Evolutionary conservation across 768 basidiomycete species (phyloP).

Genomic region (Trametopsis cervina): DNA sequence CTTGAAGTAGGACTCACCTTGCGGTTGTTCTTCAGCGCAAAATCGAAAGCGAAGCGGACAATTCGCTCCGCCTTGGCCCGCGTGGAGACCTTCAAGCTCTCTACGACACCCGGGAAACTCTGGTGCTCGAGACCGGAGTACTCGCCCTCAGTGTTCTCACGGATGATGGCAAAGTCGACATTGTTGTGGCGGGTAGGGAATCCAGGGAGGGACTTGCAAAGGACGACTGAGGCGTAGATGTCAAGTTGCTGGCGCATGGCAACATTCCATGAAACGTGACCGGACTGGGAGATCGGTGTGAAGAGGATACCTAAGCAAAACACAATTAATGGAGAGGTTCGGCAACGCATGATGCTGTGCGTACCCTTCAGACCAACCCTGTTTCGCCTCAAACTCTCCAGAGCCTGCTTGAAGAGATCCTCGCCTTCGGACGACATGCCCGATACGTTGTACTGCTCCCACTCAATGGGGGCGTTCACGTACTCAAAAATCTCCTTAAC

Average conservation of each 20-base stretch:
- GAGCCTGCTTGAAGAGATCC: slow-evolving; percentile 92
- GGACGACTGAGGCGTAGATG: slow-evolving; percentile 96
- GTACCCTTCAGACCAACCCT: slow-evolving; percentile 97
- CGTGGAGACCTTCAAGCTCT: slow-evolving; percentile 96
- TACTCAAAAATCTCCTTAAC: slow-evolving; percentile 99
- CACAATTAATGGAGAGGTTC: too few relatives aligned
- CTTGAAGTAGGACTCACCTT: too few relatives aligned
- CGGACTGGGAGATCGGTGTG: slow-evolving; percentile 93
- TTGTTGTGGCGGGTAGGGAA: slow-evolving; percentile 93
- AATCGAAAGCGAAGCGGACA: slow-evolving; percentile 95
- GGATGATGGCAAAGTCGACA: slow-evolving; percentile 98
- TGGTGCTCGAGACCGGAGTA: slow-evolving; percentile 98
- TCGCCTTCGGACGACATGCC: slow-evolving; percentile 94
- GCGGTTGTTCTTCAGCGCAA: slow-evolving; percentile 95
- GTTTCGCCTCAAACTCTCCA: slow-evolving; percentile 97
- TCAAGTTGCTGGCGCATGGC: slow-evolving; percentile 99
- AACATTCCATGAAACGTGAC: slow-evolving; percentile 99
- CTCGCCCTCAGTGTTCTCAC: slow-evolving; percentile 99
- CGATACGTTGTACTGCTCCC: slow-evolving; percentile 97
- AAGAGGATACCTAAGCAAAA: slow-evolving; percentile 80
- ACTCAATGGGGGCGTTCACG: slow-evolving; percentile 97
- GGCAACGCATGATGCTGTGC: too few relatives aligned
- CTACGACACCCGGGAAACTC: slow-evolving; percentile 97
- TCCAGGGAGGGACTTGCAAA: slow-evolving; percentile 97
- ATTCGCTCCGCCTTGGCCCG: slow-evolving; percentile 95